Evolutionary conservation across 1,284 basidiomycete genomes (phyloP).

Genomic region (Ganoderma boninense): DNA sequence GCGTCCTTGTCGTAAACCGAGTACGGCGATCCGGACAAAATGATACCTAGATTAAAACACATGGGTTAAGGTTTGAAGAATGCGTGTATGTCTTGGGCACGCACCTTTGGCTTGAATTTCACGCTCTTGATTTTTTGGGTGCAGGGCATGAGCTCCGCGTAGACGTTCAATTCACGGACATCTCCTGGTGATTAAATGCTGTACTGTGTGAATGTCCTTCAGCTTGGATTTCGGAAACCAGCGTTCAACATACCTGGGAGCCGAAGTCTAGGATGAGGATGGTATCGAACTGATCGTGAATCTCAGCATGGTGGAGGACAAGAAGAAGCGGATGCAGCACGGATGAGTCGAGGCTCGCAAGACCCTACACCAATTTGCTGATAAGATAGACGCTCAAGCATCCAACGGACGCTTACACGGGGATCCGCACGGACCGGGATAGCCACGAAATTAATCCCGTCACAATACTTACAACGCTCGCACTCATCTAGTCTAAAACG

Average conservation of each 20-base stretch:
- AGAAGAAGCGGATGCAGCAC: not conserved
- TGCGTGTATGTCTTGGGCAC: not conserved
- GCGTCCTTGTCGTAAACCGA: conserved; percentile 96
- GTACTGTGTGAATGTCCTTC: conserved; percentile 71
- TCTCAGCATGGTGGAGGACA: conserved; percentile 66
- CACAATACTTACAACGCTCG: not conserved
- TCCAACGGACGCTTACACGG: not conserved
- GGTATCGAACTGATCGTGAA: conserved; percentile 96
- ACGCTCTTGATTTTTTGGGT: conserved; percentile 93
- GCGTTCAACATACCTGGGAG: conserved; percentile 75
- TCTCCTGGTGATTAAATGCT: conserved; percentile 97
- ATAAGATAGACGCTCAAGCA: conserved; percentile 30
- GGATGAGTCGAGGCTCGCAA: conserved; percentile 3
- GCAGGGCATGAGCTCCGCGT: conserved; percentile 98
- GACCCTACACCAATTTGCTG: conserved; percentile 26
- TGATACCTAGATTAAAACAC: conserved; percentile 73
- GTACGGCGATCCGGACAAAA: conserved; percentile 98
- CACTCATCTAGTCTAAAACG: not conserved
- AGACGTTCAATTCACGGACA: conserved; percentile 98
- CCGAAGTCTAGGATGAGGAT: conserved; percentile 98
- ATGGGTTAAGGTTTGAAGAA: not conserved
- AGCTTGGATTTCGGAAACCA: conserved; percentile 7
- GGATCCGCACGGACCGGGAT: no score
- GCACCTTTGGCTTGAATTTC: conserved; percentile 94
- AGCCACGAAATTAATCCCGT: not conserved